phyloP scores from a whole-genome alignment of 129 eudicot genomes.

The Rutidosis leptorrhynchoides region DNA sequence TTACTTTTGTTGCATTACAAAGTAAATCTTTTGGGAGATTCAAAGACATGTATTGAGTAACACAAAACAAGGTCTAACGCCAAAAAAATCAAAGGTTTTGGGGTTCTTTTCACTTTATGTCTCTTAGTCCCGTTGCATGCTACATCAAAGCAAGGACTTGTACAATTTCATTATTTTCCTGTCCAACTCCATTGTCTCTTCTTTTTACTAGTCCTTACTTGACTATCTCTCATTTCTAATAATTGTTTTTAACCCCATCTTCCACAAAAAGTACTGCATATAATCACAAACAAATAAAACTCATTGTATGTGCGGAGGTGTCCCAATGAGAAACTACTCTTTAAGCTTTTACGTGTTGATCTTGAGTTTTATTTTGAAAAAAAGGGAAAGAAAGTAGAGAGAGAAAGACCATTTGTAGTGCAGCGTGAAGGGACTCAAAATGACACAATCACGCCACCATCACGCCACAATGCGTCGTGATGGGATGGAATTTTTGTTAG shows the following conservation, averaged over 20 bases:
- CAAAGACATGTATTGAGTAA: constrained; percentile 32
- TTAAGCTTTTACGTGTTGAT: no score
- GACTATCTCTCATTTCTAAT: background rate
- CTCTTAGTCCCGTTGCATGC: constrained; percentile 44
- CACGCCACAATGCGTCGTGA: no score
- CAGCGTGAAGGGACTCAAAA: no score
- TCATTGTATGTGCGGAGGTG: no score
- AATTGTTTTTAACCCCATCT: background rate
- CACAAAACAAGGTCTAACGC: constrained; percentile 38
- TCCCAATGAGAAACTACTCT: no score
- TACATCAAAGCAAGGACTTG: constrained; percentile 37
- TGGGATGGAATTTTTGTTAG: no score
- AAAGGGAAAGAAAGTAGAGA: no score
- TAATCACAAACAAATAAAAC: no score
- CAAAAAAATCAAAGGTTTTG: constrained; percentile 27
- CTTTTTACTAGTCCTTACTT: constrained; percentile 21
- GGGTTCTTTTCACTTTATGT: constrained; percentile 36
- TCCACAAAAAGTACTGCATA: background rate
- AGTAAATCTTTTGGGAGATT: constrained; percentile 31
- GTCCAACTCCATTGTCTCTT: constrained; percentile 30
- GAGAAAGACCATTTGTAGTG: no score
- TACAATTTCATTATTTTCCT: constrained; percentile 30
- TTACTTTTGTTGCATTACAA: constrained; percentile 25
- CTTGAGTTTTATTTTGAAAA: no score
- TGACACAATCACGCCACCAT: no score